Conservation (phyloP, 306 rosid species). For the Cyamopsis tetragonoloba region DNA sequence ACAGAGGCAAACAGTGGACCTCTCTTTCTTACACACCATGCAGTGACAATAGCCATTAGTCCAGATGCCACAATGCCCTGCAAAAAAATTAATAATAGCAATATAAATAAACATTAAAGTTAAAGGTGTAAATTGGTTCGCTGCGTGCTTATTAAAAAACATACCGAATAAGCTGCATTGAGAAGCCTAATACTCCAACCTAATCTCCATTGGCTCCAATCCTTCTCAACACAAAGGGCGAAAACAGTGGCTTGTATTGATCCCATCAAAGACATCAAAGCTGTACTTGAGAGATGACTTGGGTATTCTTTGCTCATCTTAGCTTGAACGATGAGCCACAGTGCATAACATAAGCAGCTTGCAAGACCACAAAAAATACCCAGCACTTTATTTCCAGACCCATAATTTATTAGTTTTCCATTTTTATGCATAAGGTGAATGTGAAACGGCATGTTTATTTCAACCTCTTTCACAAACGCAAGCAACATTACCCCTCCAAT, state of each 20-base stretch:
- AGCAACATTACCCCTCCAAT: conserved; percentile 40
- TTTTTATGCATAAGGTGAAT: conserved; percentile 36
- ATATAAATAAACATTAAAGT: too few species aligned
- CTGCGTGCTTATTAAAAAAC: background rate
- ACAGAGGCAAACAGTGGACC: conserved; percentile 32
- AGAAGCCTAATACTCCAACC: conserved; percentile 66
- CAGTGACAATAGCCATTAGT: conserved; percentile 21
- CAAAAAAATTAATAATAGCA: background rate
- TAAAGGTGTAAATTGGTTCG: too few species aligned
- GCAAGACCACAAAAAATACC: conserved; percentile 38
- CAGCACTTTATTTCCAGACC: conserved; percentile 24
- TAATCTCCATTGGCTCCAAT: conserved; percentile 60
- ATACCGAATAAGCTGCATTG: conserved; percentile 53
- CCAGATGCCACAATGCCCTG: conserved; percentile 37
- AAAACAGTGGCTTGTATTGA: conserved; percentile 46
- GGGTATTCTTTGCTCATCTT: conserved; percentile 54
- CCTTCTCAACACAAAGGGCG: conserved; percentile 49
- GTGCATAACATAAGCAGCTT: conserved; percentile 34
- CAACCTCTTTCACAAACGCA: conserved; percentile 37
- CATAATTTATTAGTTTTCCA: conserved; percentile 11
- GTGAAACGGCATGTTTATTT: conserved; percentile 33
- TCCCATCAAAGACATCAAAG: conserved; percentile 63
- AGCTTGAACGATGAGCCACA: conserved; percentile 52
- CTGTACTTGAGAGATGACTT: conserved; percentile 47
- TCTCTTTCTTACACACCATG: conserved; percentile 29